A percentile compares a stretch with the other conserved stretches of the same genome.
Evolutionary conservation across 331 rosid genomes (phyloP).

Genomic region (Stylosanthes scabra): DNA sequence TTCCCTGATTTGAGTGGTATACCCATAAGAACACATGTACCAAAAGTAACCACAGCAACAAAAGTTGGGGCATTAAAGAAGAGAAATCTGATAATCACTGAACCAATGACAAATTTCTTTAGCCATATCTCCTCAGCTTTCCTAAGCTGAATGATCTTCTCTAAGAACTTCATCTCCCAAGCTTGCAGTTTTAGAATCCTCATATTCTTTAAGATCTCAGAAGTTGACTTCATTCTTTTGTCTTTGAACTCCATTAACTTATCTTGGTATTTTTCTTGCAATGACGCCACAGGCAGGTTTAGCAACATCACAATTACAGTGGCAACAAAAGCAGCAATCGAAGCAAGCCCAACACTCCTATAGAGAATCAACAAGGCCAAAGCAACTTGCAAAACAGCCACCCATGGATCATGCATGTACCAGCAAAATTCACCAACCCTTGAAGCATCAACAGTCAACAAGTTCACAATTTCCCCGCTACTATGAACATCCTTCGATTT

Average conservation of each 20-base stretch:
- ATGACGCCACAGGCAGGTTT: constrained; percentile 72
- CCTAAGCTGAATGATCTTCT: constrained; percentile 64
- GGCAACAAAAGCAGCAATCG: constrained; percentile 67
- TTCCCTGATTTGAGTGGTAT: constrained; percentile 87
- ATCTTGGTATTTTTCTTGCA: constrained; percentile 69
- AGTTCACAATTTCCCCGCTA: constrained; percentile 80
- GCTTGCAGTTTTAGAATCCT: constrained; percentile 89
- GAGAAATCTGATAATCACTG: constrained; percentile 57
- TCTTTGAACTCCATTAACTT: constrained; percentile 88
- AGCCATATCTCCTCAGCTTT: constrained; percentile 69
- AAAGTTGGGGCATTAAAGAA: constrained; percentile 77
- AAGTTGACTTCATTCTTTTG: constrained; percentile 74
- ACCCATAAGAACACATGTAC: constrained; percentile 68
- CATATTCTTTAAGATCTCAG: constrained; percentile 84
- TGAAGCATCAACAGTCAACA: constrained; percentile 81
- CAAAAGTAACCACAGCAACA: constrained; percentile 73
- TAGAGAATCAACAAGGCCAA: constrained; percentile 74
- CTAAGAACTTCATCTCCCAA: constrained; percentile 91
- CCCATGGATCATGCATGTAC: constrained; percentile 83
- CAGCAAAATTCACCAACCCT: constrained; percentile 74
- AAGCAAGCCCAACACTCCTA: constrained; percentile 77
- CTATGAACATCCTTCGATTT: constrained; percentile 67
- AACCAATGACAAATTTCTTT: constrained; percentile 57
- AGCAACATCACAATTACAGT: constrained; percentile 73
- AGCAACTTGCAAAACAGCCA: constrained; percentile 63